Conservation (phyloP, 768 basidiomycete genomes). For the Rhizopogon vinicolor region DNA sequence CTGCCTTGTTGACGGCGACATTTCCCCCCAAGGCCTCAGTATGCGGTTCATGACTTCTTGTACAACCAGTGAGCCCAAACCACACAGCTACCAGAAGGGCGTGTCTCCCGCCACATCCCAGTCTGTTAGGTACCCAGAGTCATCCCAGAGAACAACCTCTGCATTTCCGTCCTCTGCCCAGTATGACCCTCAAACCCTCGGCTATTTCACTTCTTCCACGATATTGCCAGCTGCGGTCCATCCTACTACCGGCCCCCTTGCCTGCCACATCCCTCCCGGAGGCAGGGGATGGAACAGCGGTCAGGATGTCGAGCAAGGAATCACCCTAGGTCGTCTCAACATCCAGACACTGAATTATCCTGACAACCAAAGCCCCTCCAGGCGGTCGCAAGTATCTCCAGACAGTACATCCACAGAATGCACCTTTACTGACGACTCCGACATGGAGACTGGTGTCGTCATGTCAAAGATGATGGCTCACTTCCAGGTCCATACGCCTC, state of each 20-base stretch:
- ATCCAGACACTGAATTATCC: conserved; percentile 10
- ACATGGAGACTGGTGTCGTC: conserved; percentile 16
- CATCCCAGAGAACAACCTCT: conserved; percentile 27
- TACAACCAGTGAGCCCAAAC: conserved; percentile 18
- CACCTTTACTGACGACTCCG: conserved; percentile 25
- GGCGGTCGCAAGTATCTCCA: conserved; percentile 17
- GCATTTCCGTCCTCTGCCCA: conserved; percentile 12
- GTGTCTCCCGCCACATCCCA: conserved; percentile 7
- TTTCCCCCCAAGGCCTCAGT: conserved; percentile 5
- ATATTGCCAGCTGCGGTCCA: conserved; percentile 6
- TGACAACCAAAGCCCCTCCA: conserved; percentile 9
- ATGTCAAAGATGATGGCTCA: conserved; percentile 29
- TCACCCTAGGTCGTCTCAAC: conserved; percentile 1
- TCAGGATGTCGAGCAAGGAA: neutral
- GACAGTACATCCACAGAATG: conserved; percentile 25
- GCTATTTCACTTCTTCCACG: conserved; percentile 6
- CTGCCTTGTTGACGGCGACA: conserved; percentile 9
- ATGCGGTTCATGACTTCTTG: conserved; percentile 26
- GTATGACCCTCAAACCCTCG: conserved; percentile 10
- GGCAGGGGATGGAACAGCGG: conserved; percentile 16
- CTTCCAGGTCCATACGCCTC: conserved; percentile 22
- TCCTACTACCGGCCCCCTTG: neutral
- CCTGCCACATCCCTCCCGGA: neutral
- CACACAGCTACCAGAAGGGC: conserved; percentile 19
- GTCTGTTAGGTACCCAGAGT: conserved; percentile 21